phyloP scores from a whole-genome alignment of 495 filamentous ascomycete genomes.

The Cercophora samala region DNA sequence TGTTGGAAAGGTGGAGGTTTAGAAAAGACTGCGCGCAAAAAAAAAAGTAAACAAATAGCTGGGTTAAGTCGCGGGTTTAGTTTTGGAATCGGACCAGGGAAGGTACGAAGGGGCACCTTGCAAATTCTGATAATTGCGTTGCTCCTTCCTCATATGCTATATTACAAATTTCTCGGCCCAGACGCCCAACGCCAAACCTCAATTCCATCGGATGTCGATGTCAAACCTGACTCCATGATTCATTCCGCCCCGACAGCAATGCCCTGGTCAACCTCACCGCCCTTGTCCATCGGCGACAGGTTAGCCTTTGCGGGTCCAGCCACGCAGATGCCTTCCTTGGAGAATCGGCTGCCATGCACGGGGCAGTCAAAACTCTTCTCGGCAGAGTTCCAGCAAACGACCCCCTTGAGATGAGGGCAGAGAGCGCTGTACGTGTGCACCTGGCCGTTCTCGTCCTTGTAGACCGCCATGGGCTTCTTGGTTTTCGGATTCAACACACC shows the following conservation, averaged over 20 bases:
- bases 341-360: conserved; percentile 56
- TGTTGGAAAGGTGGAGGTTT: no score
- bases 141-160: not conserved
- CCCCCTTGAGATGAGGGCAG: conserved; percentile 56
- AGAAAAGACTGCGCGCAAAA: no score
- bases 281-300: conserved; percentile 26
- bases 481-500: conserved; percentile 49
- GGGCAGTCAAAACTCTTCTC: conserved; percentile 57
- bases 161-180: not conserved
- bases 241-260: not conserved
- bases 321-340: conserved; percentile 49
- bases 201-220: not conserved
- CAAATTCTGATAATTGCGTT: no score
- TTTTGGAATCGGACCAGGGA: no score
- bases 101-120: no score
- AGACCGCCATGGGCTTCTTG: conserved; percentile 49
- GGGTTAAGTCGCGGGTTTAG: no score
- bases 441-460: conserved; percentile 54
- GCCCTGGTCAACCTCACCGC: conserved; percentile 23
- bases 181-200: not conserved
- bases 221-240: not conserved
- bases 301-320: conserved; percentile 49
- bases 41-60: no score
- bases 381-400: conserved; percentile 53
- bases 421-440: conserved; percentile 50